Evolutionary conservation across 257 asterid species (phyloP), one percentile per base, ranked within the genome.

Genomic region (Asclepias syriaca): DNA sequence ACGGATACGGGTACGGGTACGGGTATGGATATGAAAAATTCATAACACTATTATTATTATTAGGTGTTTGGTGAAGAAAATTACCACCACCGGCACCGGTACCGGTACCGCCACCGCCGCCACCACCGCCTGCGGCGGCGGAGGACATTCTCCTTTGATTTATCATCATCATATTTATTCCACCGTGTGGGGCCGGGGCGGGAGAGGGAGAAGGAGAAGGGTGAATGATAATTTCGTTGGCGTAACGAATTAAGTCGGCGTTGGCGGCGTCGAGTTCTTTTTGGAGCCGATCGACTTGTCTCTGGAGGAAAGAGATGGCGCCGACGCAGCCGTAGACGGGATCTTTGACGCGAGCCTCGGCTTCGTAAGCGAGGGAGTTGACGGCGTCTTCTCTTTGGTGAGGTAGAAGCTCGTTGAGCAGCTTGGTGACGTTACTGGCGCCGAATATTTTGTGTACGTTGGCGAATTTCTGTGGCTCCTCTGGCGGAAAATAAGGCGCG

Each of bases 251-350:
- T 32, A 84, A 55, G 19, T 84, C 84, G 0, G 85, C 75, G 40
- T 81, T 82, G 0, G 84, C 84, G 0, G 82, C 80, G 14, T 82
- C 84, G 0, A 82, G 86, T 64, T 82, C 86, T 59, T 79, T 82
- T 4, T 82, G 82, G 0, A 82, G 86, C 73, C 80, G 65, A 53
- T 79, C 84, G 4, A 81, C 85, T 13, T 84, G 85, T 61, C 77
- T 68, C 65, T 84, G 86, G 32, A 84, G 84, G 80, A 77, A 79
- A 13, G 86, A 74, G 37, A 84, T 84, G 10, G 85, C 86, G 0
- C 86, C 86, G 2, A 84, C 88, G 8, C 88, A 84, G 8, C 88
- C 88, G 34, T 84, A 84, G 14, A 84, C 88, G 1, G 88, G 88
- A 72, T 84, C 88, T 37, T 81, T 66, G 1, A 84, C 81, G 3